Evolutionary conservation across 768 basidiomycete species (phyloP).

Genomic region (Strobilomyces dryophilus): DNA sequence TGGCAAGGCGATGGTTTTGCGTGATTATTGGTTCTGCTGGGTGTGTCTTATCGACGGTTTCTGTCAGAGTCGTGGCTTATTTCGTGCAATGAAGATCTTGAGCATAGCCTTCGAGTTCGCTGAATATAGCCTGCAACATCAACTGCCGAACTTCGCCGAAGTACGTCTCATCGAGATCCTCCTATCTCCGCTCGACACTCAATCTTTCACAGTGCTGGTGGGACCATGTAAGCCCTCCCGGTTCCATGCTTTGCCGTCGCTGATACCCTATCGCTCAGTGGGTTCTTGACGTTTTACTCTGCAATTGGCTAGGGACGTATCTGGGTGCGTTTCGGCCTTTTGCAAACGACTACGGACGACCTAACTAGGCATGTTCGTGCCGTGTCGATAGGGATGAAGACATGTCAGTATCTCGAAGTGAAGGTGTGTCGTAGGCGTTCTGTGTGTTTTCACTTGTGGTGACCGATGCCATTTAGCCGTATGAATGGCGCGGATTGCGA

Average conservation of each 20-base stretch:
- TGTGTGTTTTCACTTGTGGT: not conserved
- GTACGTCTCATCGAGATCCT: constrained; percentile 37
- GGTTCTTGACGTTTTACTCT: constrained; percentile 81
- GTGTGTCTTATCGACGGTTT: constrained; percentile 35
- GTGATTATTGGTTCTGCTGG: constrained; percentile 96
- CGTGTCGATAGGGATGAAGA: constrained; percentile 65
- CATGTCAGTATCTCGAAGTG: constrained; percentile 83
- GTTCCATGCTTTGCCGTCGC: constrained; percentile 1
- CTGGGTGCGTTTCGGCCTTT: constrained; percentile 45
- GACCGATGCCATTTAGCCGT: constrained; percentile 48
- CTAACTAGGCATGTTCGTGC: constrained; percentile 8
- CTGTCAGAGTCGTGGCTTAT: constrained; percentile 7
- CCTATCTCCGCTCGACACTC: constrained; percentile 20
- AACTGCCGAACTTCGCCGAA: constrained; percentile 85
- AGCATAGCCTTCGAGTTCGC: constrained; percentile 87
- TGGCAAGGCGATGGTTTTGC: constrained; percentile 84
- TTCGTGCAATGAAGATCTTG: constrained; percentile 54
- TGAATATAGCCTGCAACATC: constrained; percentile 84
- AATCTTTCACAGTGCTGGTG: constrained; percentile 69
- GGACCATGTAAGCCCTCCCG: constrained; percentile 67
- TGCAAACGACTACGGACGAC: constrained; percentile 8
- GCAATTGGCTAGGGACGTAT: constrained; percentile 87
- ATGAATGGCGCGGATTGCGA: constrained; percentile 80
- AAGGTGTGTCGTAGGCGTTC: constrained; percentile 45
- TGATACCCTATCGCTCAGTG: constrained; percentile 46